Percentiles rank a stretch among this genome's conserved stretches.
Evolutionary conservation across 139 green algal species (phyloP).

Genomic region (Picochlorum sp.): DNA sequence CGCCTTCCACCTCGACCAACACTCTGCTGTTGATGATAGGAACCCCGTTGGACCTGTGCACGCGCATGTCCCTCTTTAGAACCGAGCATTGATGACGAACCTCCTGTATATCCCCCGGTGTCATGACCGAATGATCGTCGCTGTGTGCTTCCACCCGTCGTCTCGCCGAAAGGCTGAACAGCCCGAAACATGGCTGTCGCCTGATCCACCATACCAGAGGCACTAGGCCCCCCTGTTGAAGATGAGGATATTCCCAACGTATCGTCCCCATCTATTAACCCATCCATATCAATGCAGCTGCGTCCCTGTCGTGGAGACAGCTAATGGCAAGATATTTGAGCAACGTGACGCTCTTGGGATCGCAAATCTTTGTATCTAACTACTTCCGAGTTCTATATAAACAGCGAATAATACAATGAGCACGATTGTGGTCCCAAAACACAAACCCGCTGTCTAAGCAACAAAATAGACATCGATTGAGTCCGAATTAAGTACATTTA

Average conservation of each 20-base stretch:
- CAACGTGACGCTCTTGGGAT: too few species aligned
- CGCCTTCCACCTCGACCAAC: conserved; percentile 1
- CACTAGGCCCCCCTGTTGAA: conserved; percentile 10
- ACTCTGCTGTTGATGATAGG: not conserved
- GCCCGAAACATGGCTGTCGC: conserved; percentile 24
- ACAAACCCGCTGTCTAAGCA: too few species aligned
- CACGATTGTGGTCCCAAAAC: too few species aligned
- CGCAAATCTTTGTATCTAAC: too few species aligned
- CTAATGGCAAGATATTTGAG: too few species aligned
- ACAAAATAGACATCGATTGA: too few species aligned
- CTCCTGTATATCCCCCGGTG: not conserved
- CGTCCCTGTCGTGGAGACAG: too few species aligned
- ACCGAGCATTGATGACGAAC: too few species aligned
- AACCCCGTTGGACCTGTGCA: not conserved
- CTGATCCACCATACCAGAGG: conserved; percentile 16
- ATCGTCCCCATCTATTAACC: conserved; percentile 43
- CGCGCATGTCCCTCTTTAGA: too few species aligned
- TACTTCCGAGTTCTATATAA: too few species aligned
- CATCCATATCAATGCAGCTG: not conserved
- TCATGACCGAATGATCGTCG: not conserved
- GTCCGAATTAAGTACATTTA: too few species aligned
- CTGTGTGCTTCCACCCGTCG: not conserved
- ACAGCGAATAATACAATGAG: too few species aligned
- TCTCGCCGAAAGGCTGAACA: conserved; percentile 6
- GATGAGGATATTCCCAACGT: conserved; percentile 41